Percentiles rank a stretch among this genome's conserved stretches.
phyloP scores from a whole-genome alignment of 202 grass and related monocot species.

The Schoenoplectus triqueter region DNA sequence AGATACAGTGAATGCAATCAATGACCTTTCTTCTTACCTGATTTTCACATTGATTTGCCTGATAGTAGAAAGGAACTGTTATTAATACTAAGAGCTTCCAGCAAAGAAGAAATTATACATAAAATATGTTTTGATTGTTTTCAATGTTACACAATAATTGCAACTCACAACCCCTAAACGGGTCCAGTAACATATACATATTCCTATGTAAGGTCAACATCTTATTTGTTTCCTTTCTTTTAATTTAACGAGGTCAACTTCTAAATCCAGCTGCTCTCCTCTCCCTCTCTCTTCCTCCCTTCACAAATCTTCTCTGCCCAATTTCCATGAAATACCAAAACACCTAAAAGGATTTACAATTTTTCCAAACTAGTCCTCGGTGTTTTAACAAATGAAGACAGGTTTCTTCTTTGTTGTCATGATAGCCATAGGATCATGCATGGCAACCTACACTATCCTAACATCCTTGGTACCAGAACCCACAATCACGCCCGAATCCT shows the following conservation, averaged over 20 bases:
- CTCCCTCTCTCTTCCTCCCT: background rate
- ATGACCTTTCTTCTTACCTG: background rate
- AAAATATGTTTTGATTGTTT: background rate
- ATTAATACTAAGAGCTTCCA: background rate
- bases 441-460: constrained; percentile 32
- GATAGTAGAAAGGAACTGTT: background rate
- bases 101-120: background rate
- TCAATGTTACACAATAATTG: constrained; percentile 7
- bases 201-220: background rate
- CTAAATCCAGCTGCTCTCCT: background rate
- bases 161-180: background rate
- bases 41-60: background rate
- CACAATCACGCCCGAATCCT: background rate
- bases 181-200: background rate
- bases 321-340: constrained; percentile 9
- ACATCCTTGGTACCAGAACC: background rate
- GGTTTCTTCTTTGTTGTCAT: constrained; percentile 2
- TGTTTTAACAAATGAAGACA: constrained; percentile 13
- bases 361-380: background rate
- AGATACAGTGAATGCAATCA: background rate
- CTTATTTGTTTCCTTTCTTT: background rate
- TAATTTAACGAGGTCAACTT: constrained; percentile 1
- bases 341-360: background rate
- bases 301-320: constrained; percentile 26
- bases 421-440: background rate